Evolutionary conservation across 1,284 basidiomycete genomes (phyloP).

Genomic region (Sporisorium reilianum): DNA sequence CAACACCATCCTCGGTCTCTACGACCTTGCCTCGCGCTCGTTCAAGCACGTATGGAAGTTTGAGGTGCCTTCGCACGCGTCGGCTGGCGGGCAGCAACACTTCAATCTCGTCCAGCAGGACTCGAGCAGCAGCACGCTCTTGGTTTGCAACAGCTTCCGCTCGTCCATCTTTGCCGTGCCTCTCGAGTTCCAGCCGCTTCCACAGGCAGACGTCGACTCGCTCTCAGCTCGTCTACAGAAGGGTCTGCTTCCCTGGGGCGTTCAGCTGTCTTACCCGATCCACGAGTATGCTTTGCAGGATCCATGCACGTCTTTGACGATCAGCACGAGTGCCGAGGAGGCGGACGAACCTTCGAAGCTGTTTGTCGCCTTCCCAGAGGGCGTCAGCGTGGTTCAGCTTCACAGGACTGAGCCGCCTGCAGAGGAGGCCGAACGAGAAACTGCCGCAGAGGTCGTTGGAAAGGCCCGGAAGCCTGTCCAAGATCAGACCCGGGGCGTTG

Average conservation of each 20-base stretch:
- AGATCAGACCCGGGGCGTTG: neutral
- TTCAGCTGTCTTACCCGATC: conserved; percentile 28
- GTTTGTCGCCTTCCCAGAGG: conserved; percentile 31
- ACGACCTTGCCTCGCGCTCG: conserved; percentile 22
- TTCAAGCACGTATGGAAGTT: conserved; percentile 40
- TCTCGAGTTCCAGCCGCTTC: conserved; percentile 27
- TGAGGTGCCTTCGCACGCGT: conserved; percentile 8
- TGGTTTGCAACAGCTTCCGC: conserved; percentile 44
- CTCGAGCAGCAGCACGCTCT: conserved; percentile 11
- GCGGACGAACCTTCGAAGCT: conserved; percentile 14
- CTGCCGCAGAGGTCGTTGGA: neutral
- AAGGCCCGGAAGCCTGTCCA: neutral
- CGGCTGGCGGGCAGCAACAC: conserved; percentile 16
- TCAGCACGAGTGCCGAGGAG: conserved; percentile 2
- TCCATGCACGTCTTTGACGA: conserved; percentile 29
- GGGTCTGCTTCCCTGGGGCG: conserved; percentile 25
- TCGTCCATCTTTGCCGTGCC: conserved; percentile 39
- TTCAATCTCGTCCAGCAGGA: conserved; percentile 36
- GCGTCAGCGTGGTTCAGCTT: conserved; percentile 24
- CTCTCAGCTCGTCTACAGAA: neutral
- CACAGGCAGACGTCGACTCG: neutral
- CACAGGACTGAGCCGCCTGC: neutral
- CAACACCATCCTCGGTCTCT: conserved; percentile 40
- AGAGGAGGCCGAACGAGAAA: neutral
- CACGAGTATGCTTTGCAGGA: conserved; percentile 31